Evolutionary conservation across 306 rosid genomes (phyloP), one percentile per base, ranked within the genome.

Genomic region (Citrullus mucosospermus): DNA sequence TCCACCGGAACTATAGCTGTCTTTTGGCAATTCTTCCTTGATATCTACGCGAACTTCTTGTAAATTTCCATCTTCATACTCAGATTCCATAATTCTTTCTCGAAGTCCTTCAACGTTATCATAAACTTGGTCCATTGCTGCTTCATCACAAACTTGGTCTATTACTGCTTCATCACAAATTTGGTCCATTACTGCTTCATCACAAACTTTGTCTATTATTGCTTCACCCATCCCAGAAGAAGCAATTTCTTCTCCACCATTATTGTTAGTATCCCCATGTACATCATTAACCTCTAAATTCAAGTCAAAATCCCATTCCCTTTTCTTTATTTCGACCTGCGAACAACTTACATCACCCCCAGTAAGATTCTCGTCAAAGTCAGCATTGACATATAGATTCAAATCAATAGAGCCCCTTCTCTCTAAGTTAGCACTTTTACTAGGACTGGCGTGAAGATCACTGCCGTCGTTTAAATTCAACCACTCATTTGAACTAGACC

Each of bases 261-360:
- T 80, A 82, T 78, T 85, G 70, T 73, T 85, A 34, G 58, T 50
- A 78, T 88, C 91, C 81, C 83, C 88, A 9, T 20, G 81, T 22
- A 88, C 97, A 20, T 92, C 98, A 81, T 79, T 81, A 30, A 89
- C 91, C 66, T 85, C 97, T 80, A 91, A 79, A 77, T 95, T 95
- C 85, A 95, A 90, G 88, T 95, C 99, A 83, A 95, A 91, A 58
- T 76, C 65, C 53, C 96, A 86, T 48, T 87, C 88, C 87, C 82
- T 86, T 85, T 80, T 83, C 82, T 78, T 65, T 0, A 15, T 80
- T 78, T 57, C 88, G 54, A 76, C 85, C 38, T 63, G 84, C 25
- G 72, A 78, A 73, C 71, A n/a, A 43, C 83, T 80, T 76, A 76
- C 39, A 79, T 66, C 38, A 43, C 67, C 67, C 55, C 51, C 81